Conservation (phyloP, 805 yeast species). For the Saccharomycopsis vini region DNA sequence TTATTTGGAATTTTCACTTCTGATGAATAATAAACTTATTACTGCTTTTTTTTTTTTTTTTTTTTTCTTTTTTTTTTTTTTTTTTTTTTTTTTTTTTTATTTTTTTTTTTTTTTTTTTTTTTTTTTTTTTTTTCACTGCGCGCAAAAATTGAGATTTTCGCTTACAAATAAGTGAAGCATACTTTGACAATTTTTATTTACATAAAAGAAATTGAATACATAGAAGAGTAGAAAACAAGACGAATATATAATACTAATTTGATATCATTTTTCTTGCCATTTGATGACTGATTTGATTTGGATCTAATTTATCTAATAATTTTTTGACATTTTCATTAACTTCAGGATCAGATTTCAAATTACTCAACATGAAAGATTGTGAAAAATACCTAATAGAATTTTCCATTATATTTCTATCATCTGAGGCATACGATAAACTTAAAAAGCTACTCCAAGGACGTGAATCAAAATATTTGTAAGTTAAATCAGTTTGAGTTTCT, state of each 20-base stretch:
- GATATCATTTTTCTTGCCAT: background rate
- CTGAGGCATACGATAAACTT: conserved; percentile 2
- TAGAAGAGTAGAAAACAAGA: no score
- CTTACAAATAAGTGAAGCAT: no score
- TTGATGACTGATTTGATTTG: background rate
- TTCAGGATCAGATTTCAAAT: background rate
- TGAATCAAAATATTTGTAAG: conserved; percentile 4
- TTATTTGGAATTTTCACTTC: background rate
- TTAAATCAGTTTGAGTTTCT: background rate
- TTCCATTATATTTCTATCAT: conserved; percentile 2
- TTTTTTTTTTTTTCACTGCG: no score
- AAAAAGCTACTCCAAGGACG: conserved; percentile 16
- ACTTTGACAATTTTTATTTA: no score
- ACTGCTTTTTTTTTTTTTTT: no score
- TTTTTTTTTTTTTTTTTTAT: background rate
- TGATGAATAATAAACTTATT: no score
- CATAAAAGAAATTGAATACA: no score
- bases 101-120: no score
- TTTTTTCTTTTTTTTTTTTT: background rate
- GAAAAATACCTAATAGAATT: background rate
- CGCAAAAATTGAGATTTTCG: no score
- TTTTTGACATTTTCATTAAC: background rate
- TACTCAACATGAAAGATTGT: background rate
- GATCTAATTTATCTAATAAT: background rate
- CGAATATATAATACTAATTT: no score